phyloP scores from a whole-genome alignment of 2,329 filamentous ascomycete species.

The Cladobotryum protrusum region DNA sequence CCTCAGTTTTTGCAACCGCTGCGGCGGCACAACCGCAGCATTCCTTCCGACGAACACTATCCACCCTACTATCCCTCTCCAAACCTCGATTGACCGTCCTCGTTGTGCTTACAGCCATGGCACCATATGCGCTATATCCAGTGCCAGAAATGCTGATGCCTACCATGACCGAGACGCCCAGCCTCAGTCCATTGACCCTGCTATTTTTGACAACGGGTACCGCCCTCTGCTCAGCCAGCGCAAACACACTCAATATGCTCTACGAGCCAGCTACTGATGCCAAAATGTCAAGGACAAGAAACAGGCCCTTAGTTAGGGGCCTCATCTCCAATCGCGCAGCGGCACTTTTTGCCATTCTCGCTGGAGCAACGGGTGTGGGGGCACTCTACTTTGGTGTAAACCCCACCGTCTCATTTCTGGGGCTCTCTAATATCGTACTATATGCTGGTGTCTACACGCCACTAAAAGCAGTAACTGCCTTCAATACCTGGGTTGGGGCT shows the following conservation, averaged over 20 bases:
- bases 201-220: conserved; percentile 89
- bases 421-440: conserved; percentile 75
- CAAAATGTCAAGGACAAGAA: conserved; percentile 87
- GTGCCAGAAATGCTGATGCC: conserved; percentile 78
- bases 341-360: conserved; percentile 69
- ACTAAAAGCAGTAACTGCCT: conserved; percentile 74
- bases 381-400: conserved; percentile 87
- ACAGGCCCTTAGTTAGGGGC: conserved; percentile 77
- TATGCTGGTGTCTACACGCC: conserved; percentile 94
- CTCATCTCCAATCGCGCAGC: conserved; percentile 69
- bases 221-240: conserved; percentile 79
- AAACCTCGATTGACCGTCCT: conserved; percentile 91
- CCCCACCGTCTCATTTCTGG: conserved; percentile 82
- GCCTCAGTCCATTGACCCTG: conserved; percentile 82
- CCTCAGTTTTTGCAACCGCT: conserved; percentile 47
- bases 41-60: conserved; percentile 60
- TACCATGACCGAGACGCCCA: conserved; percentile 61
- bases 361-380: conserved; percentile 62
- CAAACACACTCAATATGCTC: conserved; percentile 95
- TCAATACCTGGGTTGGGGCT: conserved; percentile 95
- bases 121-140: conserved; percentile 87
- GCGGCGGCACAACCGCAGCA: conserved; percentile 44
- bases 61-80: conserved; percentile 82
- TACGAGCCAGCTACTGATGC: conserved; percentile 88
- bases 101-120: conserved; percentile 84